A percentile compares a stretch with the other conserved stretches of the same genome.
phyloP scores from a whole-genome alignment of 306 rosid genomes.

The Calophaca sinica region DNA sequence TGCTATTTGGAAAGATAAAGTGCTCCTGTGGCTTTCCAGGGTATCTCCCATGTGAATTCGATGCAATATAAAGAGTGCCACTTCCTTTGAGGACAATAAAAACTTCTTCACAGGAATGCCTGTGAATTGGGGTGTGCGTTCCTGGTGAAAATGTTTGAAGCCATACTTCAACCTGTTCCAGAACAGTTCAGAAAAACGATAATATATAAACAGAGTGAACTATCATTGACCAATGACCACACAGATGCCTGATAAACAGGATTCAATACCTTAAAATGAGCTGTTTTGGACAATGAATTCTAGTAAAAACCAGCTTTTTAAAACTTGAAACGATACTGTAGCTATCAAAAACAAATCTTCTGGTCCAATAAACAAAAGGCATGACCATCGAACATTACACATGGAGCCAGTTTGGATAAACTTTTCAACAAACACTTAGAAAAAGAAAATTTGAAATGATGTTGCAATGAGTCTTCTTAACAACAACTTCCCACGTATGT shows the following conservation, averaged over 20 bases:
- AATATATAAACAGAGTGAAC: constrained; percentile 30
- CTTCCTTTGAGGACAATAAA: constrained; percentile 84
- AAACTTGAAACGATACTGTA: neutral
- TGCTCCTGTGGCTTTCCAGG: constrained; percentile 84
- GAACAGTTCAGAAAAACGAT: constrained; percentile 29
- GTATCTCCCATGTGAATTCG: constrained; percentile 59
- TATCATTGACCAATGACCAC: constrained; percentile 22
- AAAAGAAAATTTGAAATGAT: neutral
- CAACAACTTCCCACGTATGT: neutral
- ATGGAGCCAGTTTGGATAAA: neutral
- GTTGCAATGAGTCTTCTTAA: neutral
- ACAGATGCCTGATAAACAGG: constrained; percentile 17
- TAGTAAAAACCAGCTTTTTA: neutral
- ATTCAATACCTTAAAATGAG: constrained; percentile 10
- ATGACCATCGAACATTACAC: constrained; percentile 8
- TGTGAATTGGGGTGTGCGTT: constrained; percentile 85
- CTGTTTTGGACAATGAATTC: constrained; percentile 2
- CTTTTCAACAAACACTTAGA: neutral
- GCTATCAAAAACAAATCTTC: constrained; percentile 6
- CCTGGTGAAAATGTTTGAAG: constrained; percentile 92
- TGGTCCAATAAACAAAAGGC: constrained; percentile 29
- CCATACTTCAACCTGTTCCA: constrained; percentile 86
- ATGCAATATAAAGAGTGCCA: constrained; percentile 84
- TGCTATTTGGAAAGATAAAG: constrained; percentile 70
- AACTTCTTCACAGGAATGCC: constrained; percentile 96